These are phyloP conservation scores for Verbena officinalis DNA, from an alignment of 257 asterid species.

Conservation along the genomic window DNA sequence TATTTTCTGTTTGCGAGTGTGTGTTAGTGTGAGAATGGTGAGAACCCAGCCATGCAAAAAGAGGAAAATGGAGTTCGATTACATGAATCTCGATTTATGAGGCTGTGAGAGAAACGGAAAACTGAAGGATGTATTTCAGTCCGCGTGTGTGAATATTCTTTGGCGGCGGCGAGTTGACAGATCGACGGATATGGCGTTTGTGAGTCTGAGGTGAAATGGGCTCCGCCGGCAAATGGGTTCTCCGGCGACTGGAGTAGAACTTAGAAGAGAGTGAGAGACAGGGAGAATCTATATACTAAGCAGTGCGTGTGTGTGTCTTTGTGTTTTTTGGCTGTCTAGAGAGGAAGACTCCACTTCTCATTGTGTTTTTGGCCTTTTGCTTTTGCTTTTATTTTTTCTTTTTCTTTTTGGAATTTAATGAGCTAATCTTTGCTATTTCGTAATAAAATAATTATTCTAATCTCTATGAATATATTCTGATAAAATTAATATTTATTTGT, in stretches of 20 bases:
- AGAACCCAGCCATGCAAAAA: conserved; percentile 30
- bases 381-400: neutral
- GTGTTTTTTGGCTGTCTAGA: neutral
- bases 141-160: neutral
- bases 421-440: neutral
- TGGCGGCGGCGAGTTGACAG: neutral
- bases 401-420: neutral
- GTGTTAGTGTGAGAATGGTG: conserved; percentile 3
- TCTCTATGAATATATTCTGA: too few relatives aligned
- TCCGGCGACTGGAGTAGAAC: conserved; percentile 23
- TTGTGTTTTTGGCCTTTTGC: conserved; percentile 5
- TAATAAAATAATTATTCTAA: too few relatives aligned
- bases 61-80: conserved; percentile 23
- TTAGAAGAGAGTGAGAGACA: conserved; percentile 20
- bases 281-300: conserved; percentile 22
- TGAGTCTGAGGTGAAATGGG: neutral
- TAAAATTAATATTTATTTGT: too few relatives aligned
- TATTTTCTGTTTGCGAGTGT: neutral
- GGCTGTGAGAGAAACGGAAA: neutral
- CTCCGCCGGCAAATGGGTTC: conserved; percentile 16
- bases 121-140: neutral
- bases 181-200: conserved; percentile 13
- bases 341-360: conserved; percentile 10
- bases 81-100: conserved; percentile 2
- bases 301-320: conserved; percentile 13